These are phyloP conservation scores for Austroboletus eburneus DNA, from an alignment of 768 basidiomycete genomes.

Conservation along the genomic window DNA sequence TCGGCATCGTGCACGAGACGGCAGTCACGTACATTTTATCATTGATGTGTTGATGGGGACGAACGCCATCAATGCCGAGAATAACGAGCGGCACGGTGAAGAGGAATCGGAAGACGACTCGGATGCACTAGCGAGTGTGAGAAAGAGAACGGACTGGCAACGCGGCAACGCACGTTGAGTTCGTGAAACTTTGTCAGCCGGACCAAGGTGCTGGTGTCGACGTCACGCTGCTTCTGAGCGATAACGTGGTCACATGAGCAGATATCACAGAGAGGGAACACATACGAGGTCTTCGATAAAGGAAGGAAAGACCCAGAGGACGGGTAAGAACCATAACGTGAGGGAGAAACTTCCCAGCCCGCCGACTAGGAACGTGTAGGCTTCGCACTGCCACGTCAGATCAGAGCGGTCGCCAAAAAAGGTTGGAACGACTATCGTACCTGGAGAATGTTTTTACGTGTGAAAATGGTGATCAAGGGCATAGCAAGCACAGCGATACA, in stretches of 20 bases:
- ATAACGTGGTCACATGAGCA: neutral
- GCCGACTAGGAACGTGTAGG: conserved; percentile 65
- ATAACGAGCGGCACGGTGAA: conserved; percentile 64
- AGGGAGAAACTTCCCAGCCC: conserved; percentile 63
- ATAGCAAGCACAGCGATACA: conserved; percentile 55
- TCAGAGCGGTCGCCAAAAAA: conserved; percentile 6
- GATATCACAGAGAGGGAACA: neutral
- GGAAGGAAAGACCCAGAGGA: conserved; percentile 66
- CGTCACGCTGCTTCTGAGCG: conserved; percentile 51
- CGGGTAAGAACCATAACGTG: conserved; percentile 71
- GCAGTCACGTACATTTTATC: conserved; percentile 42
- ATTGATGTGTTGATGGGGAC: conserved; percentile 60
- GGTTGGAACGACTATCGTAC: conserved; percentile 33
- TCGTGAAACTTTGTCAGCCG: conserved; percentile 79
- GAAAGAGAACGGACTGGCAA: neutral
- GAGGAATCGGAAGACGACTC: conserved; percentile 68
- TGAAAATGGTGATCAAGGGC: conserved; percentile 66
- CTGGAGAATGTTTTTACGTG: conserved; percentile 53
- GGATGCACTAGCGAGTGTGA: conserved; percentile 47
- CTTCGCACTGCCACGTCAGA: conserved; percentile 49
- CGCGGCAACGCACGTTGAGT: conserved; percentile 56
- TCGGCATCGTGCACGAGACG: neutral
- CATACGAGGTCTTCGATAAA: conserved; percentile 61
- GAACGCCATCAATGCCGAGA: conserved; percentile 65
- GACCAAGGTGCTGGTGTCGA: conserved; percentile 62